These are phyloP conservation scores for Saccharomycopsis hybrid DNA, from an alignment of 1,139 yeast species.

Conservation along the genomic window DNA sequence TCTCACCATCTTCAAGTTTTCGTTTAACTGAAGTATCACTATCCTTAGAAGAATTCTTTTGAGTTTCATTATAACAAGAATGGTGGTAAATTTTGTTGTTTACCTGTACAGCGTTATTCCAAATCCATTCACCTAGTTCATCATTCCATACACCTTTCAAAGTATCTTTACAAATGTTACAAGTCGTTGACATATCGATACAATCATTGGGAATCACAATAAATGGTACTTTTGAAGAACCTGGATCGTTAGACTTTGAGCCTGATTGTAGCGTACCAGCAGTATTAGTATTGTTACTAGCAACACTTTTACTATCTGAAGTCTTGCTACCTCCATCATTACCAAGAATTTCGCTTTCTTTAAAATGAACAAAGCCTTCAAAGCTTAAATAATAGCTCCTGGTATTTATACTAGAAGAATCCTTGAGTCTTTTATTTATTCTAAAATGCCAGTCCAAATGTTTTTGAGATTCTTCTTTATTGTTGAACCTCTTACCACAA, in stretches of 20 bases:
- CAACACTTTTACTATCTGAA: background rate
- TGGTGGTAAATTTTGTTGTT: slow-evolving; percentile 78
- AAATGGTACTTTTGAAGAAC: slow-evolving; percentile 34
- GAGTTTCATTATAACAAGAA: slow-evolving; percentile 72
- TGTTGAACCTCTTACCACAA: slow-evolving; percentile 82
- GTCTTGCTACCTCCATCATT: too few species aligned
- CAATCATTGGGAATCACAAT: slow-evolving; percentile 70
- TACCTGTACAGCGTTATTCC: slow-evolving; percentile 71
- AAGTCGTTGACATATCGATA: slow-evolving; percentile 60
- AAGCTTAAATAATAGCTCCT: slow-evolving; percentile 80
- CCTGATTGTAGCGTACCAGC: too few species aligned
- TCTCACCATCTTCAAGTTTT: slow-evolving; percentile 1
- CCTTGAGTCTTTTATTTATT: slow-evolving; percentile 72
- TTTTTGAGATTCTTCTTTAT: slow-evolving; percentile 50
- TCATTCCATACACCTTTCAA: slow-evolving; percentile 80
- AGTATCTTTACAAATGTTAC: slow-evolving; percentile 84
- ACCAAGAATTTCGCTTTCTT: slow-evolving; percentile 52
- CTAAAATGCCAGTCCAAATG: slow-evolving; percentile 98
- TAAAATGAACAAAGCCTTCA: slow-evolving; percentile 67
- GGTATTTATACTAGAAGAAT: slow-evolving; percentile 48
- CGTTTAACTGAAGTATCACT: slow-evolving; percentile 22
- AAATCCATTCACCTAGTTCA: slow-evolving; percentile 91
- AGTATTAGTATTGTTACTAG: slow-evolving; percentile 22
- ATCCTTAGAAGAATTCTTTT: slow-evolving; percentile 33
- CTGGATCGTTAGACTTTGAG: slow-evolving; percentile 18